Base-by-base conservation (phyloP, 1,284 basidiomycete species). In the Ustilago tritici region DNA sequence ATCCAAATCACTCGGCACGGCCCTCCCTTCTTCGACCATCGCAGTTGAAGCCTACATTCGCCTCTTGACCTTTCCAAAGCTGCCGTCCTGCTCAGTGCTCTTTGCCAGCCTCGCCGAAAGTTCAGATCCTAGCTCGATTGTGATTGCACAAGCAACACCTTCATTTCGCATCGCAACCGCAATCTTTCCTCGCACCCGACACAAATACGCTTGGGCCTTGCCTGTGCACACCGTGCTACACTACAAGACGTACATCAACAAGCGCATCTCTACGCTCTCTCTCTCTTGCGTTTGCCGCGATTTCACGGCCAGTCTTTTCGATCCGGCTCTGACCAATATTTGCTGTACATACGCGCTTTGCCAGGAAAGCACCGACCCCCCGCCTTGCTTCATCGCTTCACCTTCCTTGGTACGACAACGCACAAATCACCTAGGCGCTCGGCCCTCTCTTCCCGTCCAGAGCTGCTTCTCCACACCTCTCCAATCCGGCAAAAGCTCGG, bases 401-500 rank as follows among this genome's bases (percentile, higher is more conserved):
- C 40, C 40, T 41, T 12, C 15, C 15, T 12, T 41, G 15, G 15
- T 17, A 17, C 11, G 12, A 41, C 40, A 17, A 41, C 2, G 40
- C 43, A 19, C 43, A 46, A 46, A n/a, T 8, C 19, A 7, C 19
- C 43, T 46, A 7, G 43, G 43, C 43, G 43, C 43, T 46, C 19
- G 43, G 43, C 19, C 43, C 43, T 19, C 43, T 46, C 6, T 19
- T 19, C 6, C 14, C 43, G 43, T 46, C 7, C 8, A 15, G 5
- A 46, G 43, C 43, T 23, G 11, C 43, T 19, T 46, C 43, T 46
- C 43, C 43, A 19, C n/a, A 19, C 19, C 43, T 46, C 43, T 19
- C n/a, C 43, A 19, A 19, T 19, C n/a, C 7, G 36, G 56, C 46
- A 36, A 46, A 41, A 40, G 61, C 66, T 56, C 61, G 38, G 43